Percentiles rank a stretch among this genome's conserved stretches.
Conservation (phyloP, 768 basidiomycete genomes). For the Mycena amicta region DNA sequence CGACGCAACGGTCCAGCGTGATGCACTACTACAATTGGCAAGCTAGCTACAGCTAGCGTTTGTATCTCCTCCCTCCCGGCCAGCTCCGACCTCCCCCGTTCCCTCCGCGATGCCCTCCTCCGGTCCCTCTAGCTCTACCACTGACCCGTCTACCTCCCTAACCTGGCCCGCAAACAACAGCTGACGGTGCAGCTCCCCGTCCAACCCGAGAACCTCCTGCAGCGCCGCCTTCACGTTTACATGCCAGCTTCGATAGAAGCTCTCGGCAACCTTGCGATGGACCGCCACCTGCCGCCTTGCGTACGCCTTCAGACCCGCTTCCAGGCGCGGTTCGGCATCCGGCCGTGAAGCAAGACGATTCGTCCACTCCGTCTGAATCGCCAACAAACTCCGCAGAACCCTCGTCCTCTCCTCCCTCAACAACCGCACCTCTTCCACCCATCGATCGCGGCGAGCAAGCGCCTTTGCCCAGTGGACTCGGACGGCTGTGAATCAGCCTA, state of each 20-base stretch:
- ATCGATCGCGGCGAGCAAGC: conserved; percentile 15
- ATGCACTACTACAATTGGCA: background rate
- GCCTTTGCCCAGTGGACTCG: conserved; percentile 27
- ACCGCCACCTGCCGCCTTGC: background rate
- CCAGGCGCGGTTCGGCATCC: background rate
- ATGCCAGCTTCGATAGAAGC: background rate
- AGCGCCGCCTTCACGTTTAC: background rate
- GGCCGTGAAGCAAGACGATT: background rate
- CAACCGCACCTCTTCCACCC: conserved; percentile 26
- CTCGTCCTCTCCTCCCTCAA: conserved; percentile 25
- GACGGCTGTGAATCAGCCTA: conserved; percentile 4
- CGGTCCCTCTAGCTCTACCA: too few relatives aligned
- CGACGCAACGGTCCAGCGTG: background rate
- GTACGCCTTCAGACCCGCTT: background rate
- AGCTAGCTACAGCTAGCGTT: background rate
- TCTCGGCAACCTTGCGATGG: background rate
- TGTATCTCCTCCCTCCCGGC: background rate
- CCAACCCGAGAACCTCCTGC: background rate
- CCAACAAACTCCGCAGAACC: background rate
- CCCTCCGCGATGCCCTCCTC: too few relatives aligned
- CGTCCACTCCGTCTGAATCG: background rate
- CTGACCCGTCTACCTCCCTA: too few relatives aligned
- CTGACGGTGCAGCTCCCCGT: background rate
- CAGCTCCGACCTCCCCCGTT: background rate
- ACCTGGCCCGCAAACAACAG: too few relatives aligned